phyloP scores from a whole-genome alignment of 2,329 filamentous ascomycete species.

The Paracoccidioides lutzii region DNA sequence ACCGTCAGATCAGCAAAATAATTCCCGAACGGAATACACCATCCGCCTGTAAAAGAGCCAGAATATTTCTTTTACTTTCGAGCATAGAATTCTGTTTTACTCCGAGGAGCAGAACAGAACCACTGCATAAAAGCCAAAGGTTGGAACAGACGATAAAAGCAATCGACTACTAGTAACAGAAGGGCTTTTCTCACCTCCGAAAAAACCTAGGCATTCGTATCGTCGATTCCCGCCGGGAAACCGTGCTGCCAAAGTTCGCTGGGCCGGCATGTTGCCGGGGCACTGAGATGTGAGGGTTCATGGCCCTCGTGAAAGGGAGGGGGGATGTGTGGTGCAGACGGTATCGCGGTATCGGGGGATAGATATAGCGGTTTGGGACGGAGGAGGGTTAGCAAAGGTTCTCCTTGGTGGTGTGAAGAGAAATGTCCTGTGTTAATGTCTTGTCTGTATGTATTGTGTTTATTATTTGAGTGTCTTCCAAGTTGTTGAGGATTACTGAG shows the following conservation, averaged over 20 bases:
- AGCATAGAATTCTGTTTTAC: not conserved
- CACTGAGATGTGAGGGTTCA: slow-evolving; percentile 49
- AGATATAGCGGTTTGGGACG: too few species aligned
- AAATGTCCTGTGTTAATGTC: too few species aligned
- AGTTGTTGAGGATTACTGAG: too few species aligned
- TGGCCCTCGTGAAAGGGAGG: slow-evolving; percentile 16
- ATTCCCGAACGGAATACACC: not conserved
- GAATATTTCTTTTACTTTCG: not conserved
- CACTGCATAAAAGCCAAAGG: not conserved
- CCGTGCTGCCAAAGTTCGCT: slow-evolving; percentile 40
- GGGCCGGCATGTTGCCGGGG: slow-evolving; percentile 45
- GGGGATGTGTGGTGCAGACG: not conserved
- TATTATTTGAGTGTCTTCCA: too few species aligned
- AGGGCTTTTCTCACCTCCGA: slow-evolving; percentile 38
- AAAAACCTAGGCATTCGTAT: slow-evolving; percentile 55
- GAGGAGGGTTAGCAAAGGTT: too few species aligned
- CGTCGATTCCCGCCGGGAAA: slow-evolving; percentile 37
- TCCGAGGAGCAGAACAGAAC: not conserved
- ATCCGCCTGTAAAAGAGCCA: slow-evolving; percentile 10
- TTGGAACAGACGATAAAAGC: not conserved
- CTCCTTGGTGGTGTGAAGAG: too few species aligned
- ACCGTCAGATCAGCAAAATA: not conserved
- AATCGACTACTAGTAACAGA: not conserved
- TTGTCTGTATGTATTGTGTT: too few species aligned
- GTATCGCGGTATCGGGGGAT: too few species aligned